Evolutionary conservation across 257 asterid species (phyloP), one percentile per base, ranked within the genome.

Genomic region (Solanum medicagineum): DNA sequence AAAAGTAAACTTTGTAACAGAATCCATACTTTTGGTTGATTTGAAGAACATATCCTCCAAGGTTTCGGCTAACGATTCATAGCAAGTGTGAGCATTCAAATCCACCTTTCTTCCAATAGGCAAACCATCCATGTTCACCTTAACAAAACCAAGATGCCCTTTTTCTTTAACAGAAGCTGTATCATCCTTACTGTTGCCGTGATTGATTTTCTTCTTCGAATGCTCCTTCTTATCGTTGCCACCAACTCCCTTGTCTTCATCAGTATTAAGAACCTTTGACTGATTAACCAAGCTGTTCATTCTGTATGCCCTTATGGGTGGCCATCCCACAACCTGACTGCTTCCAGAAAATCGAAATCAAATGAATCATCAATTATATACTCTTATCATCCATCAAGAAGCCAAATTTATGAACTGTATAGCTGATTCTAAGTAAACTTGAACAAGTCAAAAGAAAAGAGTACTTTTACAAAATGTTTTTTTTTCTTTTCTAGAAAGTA

Each of bases 281-380:
- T 93, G 96, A 89, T 89, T 93, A 55, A 87, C 93, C 90, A 95
- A 84, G 54, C 93, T 93, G 90, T 91, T 94, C 93, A 94, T 92
- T 80, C 98, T 92, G 84, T 90, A 91, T 19, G 95, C 87, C 88
- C 95, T 91, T 69, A 95, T 85, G 22, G 98, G 98, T 63, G 98
- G 98, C 98, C 98, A 95, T 87, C 98, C 98, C 90, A 95, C 98
- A 81, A 95, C 95, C 88, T 95, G 98, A 81, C 94, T 93, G 95
- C 91, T 92, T 77, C 16, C 79, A 63, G 55, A 55, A 82, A 82
- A 55, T 17, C 54, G 55, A 81, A n/a, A 69, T 49, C 84, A 40
- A 7, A 85, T 22, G 42, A 51, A 73, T 17, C 26, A 56, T 32
- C 16, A 10, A 36, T 13, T 57, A 81, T 42, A 56, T 54, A 24